Evolutionary conservation across 1,284 basidiomycete species (phyloP).

Genomic region (Ceratobasidium sp.): DNA sequence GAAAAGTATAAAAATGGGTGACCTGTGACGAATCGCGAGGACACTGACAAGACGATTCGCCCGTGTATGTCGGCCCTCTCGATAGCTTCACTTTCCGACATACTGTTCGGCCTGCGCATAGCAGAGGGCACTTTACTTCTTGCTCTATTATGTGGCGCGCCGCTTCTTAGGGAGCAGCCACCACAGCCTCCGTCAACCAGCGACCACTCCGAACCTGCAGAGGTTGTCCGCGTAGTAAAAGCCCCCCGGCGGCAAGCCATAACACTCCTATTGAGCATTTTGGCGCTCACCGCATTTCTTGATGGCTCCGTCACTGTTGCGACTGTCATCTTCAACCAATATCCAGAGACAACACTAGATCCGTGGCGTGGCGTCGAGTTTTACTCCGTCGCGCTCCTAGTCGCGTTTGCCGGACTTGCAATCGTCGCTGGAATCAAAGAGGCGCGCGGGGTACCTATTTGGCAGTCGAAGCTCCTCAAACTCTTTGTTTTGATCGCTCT

Average conservation of each 20-base stretch:
- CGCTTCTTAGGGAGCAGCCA: too few relatives aligned
- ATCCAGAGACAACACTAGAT: conserved; percentile 59
- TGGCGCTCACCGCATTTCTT: conserved; percentile 45
- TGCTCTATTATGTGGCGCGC: too few relatives aligned
- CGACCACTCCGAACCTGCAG: too few relatives aligned
- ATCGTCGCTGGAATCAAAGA: conserved; percentile 78
- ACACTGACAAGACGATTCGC: too few relatives aligned
- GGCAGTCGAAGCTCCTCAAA: conserved; percentile 68
- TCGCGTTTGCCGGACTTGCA: conserved; percentile 70
- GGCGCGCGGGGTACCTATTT: conserved; percentile 69
- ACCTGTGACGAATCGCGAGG: too few relatives aligned
- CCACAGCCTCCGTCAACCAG: too few relatives aligned
- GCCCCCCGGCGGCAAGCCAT: conserved; percentile 73
- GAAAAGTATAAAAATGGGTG: too few relatives aligned
- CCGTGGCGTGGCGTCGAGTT: conserved; percentile 66
- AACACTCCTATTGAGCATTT: conserved; percentile 67
- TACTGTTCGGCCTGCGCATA: too few relatives aligned
- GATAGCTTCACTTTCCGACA: too few relatives aligned
- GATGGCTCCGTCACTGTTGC: conserved; percentile 62
- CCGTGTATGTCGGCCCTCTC: too few relatives aligned
- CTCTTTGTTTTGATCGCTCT: conserved; percentile 59
- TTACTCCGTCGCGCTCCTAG: conserved; percentile 57
- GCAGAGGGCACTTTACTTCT: too few relatives aligned
- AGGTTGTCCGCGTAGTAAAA: conserved; percentile 18
- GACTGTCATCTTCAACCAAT: conserved; percentile 65